Base-by-base conservation (phyloP, 805 yeast genomes). In the Kodamaea sagamina region DNA sequence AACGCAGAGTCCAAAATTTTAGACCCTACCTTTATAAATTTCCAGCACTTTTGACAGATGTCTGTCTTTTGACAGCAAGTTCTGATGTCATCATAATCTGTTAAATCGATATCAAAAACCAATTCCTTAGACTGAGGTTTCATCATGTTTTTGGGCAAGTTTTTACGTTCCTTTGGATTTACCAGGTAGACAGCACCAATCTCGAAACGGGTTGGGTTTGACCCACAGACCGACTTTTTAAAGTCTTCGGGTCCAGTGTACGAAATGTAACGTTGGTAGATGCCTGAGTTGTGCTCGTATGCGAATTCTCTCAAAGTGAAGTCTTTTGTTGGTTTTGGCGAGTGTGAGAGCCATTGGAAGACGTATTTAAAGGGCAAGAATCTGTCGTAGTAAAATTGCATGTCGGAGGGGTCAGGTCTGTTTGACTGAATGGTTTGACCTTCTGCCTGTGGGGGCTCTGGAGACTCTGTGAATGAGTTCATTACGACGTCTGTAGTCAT, bases 61-160 rank as follows among this genome's bases (percentile, higher is more conserved):
- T 73, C 77, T 1, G 96, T 89, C 34, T 86, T 90, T 9, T 81
- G 70, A 62, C 99, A 93, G 64, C 99, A 93, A 0, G 97, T 92
- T 67, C 99, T 81, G 52, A 88, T 78, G 18, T 83, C 86, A 65
- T 92, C 98, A 62, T 93, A 93, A 69, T 93, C 99, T 18, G 97
- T 93, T 74, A 93, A 80, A 83, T 93, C 99, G 51, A 93, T 92
- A 81, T 93, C 99, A 51, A 93, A 85, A 5, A 90, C 96, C 45
- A 93, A 72, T 61, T 93, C 99, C 62, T 93, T 93, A 51, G 79
- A 74, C 25, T 84, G 55, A 1, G 99, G 93, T 54, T 80, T 82
- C 83, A 89, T 79, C 16, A 87, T 84, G 22, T 75, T 75, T 53
- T 86, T 86, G 13, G 95, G 79, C 11, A 89, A 70, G 6, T 81